These are phyloP conservation scores for Paraphaeosphaeria minitans DNA, from an alignment of 2,329 filamentous ascomycete genomes.

Conservation along the genomic window DNA sequence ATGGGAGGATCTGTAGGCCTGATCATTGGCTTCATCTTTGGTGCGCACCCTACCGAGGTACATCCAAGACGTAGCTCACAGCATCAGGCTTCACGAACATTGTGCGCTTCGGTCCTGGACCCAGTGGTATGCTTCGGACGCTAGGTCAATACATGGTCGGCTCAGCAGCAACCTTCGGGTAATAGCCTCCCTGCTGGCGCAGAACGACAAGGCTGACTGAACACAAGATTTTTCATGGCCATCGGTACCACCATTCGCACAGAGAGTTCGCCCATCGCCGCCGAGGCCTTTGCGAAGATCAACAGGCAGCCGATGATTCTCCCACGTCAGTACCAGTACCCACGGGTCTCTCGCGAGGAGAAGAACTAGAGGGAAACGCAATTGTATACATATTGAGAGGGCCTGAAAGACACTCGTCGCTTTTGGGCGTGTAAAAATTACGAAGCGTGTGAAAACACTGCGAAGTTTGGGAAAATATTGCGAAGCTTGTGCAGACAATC, in stretches of 20 bases:
- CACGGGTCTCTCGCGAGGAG: slow-evolving; percentile 30
- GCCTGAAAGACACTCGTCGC: neutral
- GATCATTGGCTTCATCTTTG: slow-evolving; percentile 98
- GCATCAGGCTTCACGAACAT: slow-evolving; percentile 83
- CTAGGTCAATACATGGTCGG: slow-evolving; percentile 96
- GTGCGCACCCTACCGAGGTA: slow-evolving; percentile 56
- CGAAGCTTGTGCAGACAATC: neutral
- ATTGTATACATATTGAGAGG: neutral
- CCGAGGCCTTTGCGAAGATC: slow-evolving; percentile 76
- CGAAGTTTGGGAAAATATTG: neutral
- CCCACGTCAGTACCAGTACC: slow-evolving; percentile 46
- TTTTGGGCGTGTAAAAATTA: slow-evolving; percentile 1
- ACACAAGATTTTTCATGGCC: slow-evolving; percentile 87
- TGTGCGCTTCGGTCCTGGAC: slow-evolving; percentile 90
- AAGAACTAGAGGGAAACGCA: slow-evolving; percentile 30
- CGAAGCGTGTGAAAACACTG: neutral
- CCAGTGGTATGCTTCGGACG: slow-evolving; percentile 91
- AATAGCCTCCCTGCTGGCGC: slow-evolving; percentile 38
- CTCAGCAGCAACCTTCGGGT: slow-evolving; percentile 96
- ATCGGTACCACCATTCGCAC: slow-evolving; percentile 96
- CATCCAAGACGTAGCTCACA: slow-evolving; percentile 23
- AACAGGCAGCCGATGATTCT: slow-evolving; percentile 73
- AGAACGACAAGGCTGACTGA: slow-evolving; percentile 22
- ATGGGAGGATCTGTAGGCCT: slow-evolving; percentile 96
- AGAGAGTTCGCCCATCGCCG: slow-evolving; percentile 77